Percentiles rank a stretch among this genome's conserved stretches.
These are phyloP conservation scores for Trametopsis cervina DNA, from an alignment of 768 basidiomycete genomes.

Conservation along the genomic window DNA sequence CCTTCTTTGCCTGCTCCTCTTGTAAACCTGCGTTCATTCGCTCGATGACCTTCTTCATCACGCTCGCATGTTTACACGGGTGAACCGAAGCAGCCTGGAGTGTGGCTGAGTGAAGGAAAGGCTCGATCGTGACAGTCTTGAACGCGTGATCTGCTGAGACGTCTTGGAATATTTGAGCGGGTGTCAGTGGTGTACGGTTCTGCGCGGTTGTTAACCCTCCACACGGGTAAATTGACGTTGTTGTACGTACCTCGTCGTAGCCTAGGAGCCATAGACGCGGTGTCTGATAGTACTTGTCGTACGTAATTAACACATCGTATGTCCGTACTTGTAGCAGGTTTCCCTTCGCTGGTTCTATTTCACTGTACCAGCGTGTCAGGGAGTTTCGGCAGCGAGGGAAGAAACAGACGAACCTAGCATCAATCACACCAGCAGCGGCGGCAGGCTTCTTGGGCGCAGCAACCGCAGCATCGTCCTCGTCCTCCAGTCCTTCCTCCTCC, in stretches of 20 bases:
- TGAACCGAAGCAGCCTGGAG: constrained; percentile 91
- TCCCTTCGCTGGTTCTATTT: constrained; percentile 60
- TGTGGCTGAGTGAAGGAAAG: constrained; percentile 88
- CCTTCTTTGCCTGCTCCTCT: constrained; percentile 64
- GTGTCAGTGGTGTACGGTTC: constrained; percentile 86
- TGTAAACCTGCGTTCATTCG: constrained; percentile 90
- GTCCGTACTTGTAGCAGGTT: constrained; percentile 94
- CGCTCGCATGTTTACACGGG: constrained; percentile 96
- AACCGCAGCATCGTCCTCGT: constrained; percentile 83
- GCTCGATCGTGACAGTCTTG: constrained; percentile 98
- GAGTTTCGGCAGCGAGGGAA: background rate
- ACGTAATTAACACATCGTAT: constrained; percentile 99
- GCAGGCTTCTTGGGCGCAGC: constrained; percentile 45
- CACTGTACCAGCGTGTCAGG: constrained; percentile 29
- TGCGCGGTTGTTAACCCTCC: no score
- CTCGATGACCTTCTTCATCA: constrained; percentile 99
- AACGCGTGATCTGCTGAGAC: constrained; percentile 95
- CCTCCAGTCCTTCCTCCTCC: constrained; percentile 90
- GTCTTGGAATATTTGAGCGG: constrained; percentile 93
- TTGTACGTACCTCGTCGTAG: constrained; percentile 77
- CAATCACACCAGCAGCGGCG: constrained; percentile 30
- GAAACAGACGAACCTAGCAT: constrained; percentile 39
- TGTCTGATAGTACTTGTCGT: constrained; percentile 99
- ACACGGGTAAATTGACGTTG: no score
- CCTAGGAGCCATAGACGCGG: constrained; percentile 97